Conservation (phyloP, 2,329 filamentous ascomycete species). For the Neofusicoccum ribis region DNA sequence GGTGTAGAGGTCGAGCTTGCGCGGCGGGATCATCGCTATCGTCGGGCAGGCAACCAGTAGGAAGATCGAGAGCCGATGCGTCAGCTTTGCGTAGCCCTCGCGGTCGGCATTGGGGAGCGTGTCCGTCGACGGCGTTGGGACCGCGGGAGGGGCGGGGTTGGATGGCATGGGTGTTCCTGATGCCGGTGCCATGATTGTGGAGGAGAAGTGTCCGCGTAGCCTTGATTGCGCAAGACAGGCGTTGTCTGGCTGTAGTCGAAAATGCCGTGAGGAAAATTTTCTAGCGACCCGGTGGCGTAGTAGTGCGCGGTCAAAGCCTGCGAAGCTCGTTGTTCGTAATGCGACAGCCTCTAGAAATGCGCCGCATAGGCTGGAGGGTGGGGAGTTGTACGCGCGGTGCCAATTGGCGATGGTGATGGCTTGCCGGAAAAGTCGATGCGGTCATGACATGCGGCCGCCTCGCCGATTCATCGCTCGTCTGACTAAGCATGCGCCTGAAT, state of each 20-base stretch:
- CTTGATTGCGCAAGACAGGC: neutral
- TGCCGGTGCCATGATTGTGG: neutral
- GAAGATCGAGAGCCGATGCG: conserved; percentile 50
- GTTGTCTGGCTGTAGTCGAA: neutral
- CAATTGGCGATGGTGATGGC: neutral
- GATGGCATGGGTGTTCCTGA: neutral
- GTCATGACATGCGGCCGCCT: neutral
- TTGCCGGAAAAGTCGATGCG: neutral
- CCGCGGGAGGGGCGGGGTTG: neutral
- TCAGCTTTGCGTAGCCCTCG: conserved; percentile 31
- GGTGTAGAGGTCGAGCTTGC: conserved; percentile 64
- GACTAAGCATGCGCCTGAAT: neutral
- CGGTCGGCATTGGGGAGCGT: neutral
- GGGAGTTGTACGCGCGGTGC: neutral
- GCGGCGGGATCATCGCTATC: conserved; percentile 58
- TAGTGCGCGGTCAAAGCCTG: too few relatives aligned
- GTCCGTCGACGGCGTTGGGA: neutral
- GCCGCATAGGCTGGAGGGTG: neutral
- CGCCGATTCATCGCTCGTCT: neutral
- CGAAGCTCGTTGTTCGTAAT: too few relatives aligned
- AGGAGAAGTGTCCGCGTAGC: neutral
- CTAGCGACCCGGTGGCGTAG: neutral
- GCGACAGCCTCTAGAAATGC: neutral
- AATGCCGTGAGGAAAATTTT: neutral
- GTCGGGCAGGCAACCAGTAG: conserved; percentile 55